phyloP scores from a whole-genome alignment of 2,329 filamentous ascomycete species.

The Sclerotiophoma versabilis region DNA sequence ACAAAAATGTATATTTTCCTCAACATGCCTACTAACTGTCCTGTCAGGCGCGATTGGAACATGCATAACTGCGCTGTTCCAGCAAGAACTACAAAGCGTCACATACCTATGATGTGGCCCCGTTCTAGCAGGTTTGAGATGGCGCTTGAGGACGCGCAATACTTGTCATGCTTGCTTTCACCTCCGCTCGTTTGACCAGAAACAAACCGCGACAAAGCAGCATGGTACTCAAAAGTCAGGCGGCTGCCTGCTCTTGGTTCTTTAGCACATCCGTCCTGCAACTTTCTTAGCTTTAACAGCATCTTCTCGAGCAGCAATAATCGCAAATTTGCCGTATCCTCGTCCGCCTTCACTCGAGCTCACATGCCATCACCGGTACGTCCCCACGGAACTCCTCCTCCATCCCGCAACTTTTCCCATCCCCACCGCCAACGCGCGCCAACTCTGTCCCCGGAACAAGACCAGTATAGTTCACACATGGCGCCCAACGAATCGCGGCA shows the following conservation, averaged over 20 bases:
- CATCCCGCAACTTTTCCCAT: constrained; percentile 1
- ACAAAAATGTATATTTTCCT: no score
- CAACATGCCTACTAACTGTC: no score
- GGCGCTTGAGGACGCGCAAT: neutral
- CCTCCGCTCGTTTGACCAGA: neutral
- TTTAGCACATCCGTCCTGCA: neutral
- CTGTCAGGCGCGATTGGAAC: no score
- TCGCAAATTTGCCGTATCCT: neutral
- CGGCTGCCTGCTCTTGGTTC: neutral
- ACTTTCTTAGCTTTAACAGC: no score
- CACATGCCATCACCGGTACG: no score
- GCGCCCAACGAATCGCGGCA: neutral
- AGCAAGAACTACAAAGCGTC: no score
- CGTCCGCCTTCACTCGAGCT: no score
- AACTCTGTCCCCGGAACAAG: neutral
- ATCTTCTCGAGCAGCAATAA: no score
- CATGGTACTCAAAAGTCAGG: neutral
- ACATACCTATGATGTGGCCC: neutral
- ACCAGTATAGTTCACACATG: neutral
- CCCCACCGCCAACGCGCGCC: neutral
- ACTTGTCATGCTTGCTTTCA: constrained; percentile 7
- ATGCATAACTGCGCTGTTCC: no score
- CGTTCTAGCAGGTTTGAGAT: neutral
- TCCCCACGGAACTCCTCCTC: neutral
- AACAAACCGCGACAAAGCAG: neutral